Evolutionary conservation across 345 rosid genomes (phyloP), one percentile per base, ranked within the genome.

Genomic region (Gossypium bickii): DNA sequence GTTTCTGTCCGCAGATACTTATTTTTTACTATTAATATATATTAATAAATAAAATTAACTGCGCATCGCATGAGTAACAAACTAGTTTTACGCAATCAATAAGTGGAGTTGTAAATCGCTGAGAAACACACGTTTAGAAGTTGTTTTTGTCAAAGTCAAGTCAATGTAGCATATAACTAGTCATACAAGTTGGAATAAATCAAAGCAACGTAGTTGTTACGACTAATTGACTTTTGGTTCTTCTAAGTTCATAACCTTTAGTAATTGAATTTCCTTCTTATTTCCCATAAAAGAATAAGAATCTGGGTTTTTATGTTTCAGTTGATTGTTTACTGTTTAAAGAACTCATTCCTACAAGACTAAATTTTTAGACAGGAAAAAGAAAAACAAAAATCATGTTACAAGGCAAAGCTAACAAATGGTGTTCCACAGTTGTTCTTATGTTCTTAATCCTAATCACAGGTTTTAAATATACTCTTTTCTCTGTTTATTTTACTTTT

Each of bases 361-460:
- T 67, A 12, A 71, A 72, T 27, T 76, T 67, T 8, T 51, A 13
- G 43, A 60, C 65, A 60, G 43, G 41, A 25, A 1, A 1, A 58
- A 25, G 18, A 27, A 13, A 25, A 60, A 11, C 13, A 7, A 27
- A 76, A 48, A 82, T 65, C 72, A 80, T 86, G 87, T 56, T 69
- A 57, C 76, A 84, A 27, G 77, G 83, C 12, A 81, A 82, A 73
- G 67, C 63, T 44, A 79, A 78, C 58, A 22, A 80, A 56, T 75
- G 83, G 82, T 12, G 74, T 3, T 72, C 72, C 67, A 38, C 44
- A 7, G 51, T 80, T 10, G 51, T 83, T 38, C 24, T 6, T 72
- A 2, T 80, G 3, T 38, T 78, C 77, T 73, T 75, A 49, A 12
- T 83, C 72, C 47, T 82, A 48, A 75, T 80, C 22, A 12, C 74